Conservation (phyloP, 1,284 basidiomycete species). For the Naganishia sp. region DNA sequence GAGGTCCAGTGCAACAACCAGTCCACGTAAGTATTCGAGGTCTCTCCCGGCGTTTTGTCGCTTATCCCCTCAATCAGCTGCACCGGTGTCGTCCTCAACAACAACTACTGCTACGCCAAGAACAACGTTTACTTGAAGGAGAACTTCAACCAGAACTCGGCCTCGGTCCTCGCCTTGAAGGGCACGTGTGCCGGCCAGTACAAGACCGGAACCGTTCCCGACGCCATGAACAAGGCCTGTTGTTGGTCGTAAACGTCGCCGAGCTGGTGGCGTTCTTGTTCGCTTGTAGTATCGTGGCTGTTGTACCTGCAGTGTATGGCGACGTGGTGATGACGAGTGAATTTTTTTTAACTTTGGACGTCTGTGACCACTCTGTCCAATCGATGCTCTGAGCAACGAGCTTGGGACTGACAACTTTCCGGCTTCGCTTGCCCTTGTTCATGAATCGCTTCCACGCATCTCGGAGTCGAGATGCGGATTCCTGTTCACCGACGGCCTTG, state of each 20-base stretch:
- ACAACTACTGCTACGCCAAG: slow-evolving; percentile 27
- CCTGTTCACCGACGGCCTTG: too few relatives aligned
- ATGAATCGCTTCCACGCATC: too few relatives aligned
- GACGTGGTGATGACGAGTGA: slow-evolving; percentile 2
- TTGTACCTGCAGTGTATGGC: slow-evolving; percentile 5
- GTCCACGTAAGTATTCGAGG: background rate
- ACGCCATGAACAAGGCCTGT: slow-evolving; percentile 22
- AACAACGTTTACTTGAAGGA: slow-evolving; percentile 14
- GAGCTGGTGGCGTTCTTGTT: background rate
- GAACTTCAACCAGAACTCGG: slow-evolving; percentile 26
- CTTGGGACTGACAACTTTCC: too few relatives aligned
- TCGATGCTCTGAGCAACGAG: background rate
- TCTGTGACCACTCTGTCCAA: background rate
- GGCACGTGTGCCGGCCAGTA: slow-evolving; percentile 21
- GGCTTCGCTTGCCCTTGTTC: too few relatives aligned
- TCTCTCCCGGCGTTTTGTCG: background rate
- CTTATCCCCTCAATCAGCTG: background rate
- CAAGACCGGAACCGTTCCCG: slow-evolving; percentile 19
- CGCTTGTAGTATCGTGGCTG: background rate
- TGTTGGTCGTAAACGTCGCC: slow-evolving; percentile 19
- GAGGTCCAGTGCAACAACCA: slow-evolving; percentile 22
- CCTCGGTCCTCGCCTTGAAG: slow-evolving; percentile 18
- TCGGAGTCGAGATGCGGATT: too few relatives aligned
- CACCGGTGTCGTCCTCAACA: slow-evolving; percentile 24
- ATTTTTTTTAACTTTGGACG: background rate